Conservation (phyloP, 495 filamentous ascomycete genomes). For the Neurospora sp. region DNA sequence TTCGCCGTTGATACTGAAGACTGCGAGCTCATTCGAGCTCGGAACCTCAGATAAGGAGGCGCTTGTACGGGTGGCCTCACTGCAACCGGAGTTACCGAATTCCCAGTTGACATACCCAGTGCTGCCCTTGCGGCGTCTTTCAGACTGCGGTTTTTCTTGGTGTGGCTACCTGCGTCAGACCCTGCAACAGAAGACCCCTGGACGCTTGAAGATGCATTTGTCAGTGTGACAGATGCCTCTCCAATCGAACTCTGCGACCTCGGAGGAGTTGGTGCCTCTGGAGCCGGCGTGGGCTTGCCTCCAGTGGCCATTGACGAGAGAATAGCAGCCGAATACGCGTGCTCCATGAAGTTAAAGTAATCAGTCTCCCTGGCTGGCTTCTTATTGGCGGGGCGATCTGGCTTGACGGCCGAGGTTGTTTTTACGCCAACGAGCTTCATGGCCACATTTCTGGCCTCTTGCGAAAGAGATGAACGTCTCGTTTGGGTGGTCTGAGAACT, state of each 20-base stretch:
- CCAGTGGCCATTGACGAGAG: neutral
- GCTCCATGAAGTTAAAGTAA: conserved; percentile 17
- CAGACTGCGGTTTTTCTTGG: conserved; percentile 15
- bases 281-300: neutral
- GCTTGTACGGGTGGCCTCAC: neutral
- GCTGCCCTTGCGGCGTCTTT: conserved; percentile 19
- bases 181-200: conserved; percentile 8
- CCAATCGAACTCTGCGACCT: conserved; percentile 10
- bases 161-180: conserved; percentile 6
- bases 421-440: conserved; percentile 18
- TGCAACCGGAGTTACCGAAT: neutral
- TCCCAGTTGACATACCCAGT: conserved; percentile 9
- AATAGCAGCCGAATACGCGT: conserved; percentile 4
- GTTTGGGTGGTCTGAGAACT: conserved; percentile 11
- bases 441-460: conserved; percentile 19
- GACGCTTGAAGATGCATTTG: conserved; percentile 1
- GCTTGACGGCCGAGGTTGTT: conserved; percentile 4
- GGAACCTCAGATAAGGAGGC: conserved; percentile 10
- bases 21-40: conserved; percentile 9
- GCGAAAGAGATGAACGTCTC: conserved; percentile 17
- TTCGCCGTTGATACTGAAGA: neutral
- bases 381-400: neutral
- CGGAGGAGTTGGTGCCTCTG: conserved; percentile 3
- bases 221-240: neutral
- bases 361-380: conserved; percentile 7